Conservation (phyloP, 1,284 basidiomycete genomes). For the Phellopilus nigrolimitatus region DNA sequence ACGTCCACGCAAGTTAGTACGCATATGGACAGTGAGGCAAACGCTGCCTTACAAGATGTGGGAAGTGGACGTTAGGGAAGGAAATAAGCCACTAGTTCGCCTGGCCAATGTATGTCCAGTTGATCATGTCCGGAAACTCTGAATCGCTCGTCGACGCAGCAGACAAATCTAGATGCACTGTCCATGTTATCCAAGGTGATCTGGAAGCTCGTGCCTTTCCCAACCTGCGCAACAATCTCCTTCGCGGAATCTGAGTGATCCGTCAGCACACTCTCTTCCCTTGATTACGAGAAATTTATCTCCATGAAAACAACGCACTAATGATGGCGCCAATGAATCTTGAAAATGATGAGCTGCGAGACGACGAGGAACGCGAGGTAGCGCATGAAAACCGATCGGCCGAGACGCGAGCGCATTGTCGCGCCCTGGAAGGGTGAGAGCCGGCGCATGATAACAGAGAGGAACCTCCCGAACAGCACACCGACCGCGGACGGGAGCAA, state of each 20-base stretch:
- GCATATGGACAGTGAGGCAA: no score
- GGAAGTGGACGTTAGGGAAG: constrained; percentile 65
- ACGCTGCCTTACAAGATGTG: not conserved
- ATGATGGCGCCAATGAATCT: constrained; percentile 85
- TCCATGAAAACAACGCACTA: constrained; percentile 46
- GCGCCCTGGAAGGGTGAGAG: constrained; percentile 81
- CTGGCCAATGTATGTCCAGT: constrained; percentile 79
- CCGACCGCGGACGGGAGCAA: constrained; percentile 83
- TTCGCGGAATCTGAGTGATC: constrained; percentile 52
- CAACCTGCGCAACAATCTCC: constrained; percentile 62
- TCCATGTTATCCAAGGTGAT: constrained; percentile 65
- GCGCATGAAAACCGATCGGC: constrained; percentile 83
- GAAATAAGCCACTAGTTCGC: constrained; percentile 91
- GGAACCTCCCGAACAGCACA: constrained; percentile 83
- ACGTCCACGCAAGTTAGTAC: constrained; percentile 79
- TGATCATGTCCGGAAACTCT: constrained; percentile 69
- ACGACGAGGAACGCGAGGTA: constrained; percentile 92
- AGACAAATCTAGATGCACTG: constrained; percentile 39
- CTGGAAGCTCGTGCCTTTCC: constrained; percentile 57
- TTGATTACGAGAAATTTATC: no score
- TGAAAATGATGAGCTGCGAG: constrained; percentile 88
- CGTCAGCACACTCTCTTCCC: no score
- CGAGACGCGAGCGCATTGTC: constrained; percentile 73
- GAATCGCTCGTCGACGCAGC: no score
- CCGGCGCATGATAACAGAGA: constrained; percentile 85